Conservation (phyloP, 805 yeast genomes). For the Priceomyces medius region DNA sequence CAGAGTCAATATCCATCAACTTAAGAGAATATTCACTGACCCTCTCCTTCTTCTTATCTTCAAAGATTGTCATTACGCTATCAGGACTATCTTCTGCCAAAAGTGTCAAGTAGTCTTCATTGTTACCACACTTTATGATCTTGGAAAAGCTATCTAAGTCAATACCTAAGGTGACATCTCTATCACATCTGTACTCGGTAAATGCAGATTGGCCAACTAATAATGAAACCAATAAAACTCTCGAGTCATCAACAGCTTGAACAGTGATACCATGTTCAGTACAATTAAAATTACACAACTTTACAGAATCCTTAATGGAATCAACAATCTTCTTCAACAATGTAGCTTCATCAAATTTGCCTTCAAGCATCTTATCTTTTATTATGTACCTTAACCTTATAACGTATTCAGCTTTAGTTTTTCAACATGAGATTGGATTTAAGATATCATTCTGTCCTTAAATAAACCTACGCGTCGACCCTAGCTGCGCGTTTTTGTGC, state of each 20-base stretch:
- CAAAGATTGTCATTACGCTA: constrained; percentile 75
- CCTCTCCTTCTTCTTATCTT: constrained; percentile 87
- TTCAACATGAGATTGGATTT: too few relatives aligned
- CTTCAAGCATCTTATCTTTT: constrained; percentile 75
- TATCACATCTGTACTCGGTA: constrained; percentile 91
- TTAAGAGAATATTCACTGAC: constrained; percentile 88
- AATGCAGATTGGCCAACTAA: constrained; percentile 87
- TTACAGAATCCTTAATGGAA: constrained; percentile 91
- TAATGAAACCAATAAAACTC: constrained; percentile 87
- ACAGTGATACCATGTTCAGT: constrained; percentile 92
- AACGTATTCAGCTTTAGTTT: not conserved
- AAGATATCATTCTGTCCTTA: not conserved
- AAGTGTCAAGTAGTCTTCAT: constrained; percentile 81
- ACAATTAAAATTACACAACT: constrained; percentile 94
- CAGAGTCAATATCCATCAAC: constrained; percentile 95
- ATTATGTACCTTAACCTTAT: not conserved
- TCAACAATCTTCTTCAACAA: constrained; percentile 90
- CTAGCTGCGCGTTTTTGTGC: constrained; percentile 2
- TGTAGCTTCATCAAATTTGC: constrained; percentile 90
- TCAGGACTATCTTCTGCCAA: constrained; percentile 90
- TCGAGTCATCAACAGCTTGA: constrained; percentile 96
- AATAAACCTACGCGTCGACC: not conserved
- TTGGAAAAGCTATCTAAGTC: constrained; percentile 86
- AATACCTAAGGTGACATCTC: constrained; percentile 86
- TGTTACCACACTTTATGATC: constrained; percentile 87